Conservation (phyloP, 352 stramenopile genomes). For the Phytophthora idaei region DNA sequence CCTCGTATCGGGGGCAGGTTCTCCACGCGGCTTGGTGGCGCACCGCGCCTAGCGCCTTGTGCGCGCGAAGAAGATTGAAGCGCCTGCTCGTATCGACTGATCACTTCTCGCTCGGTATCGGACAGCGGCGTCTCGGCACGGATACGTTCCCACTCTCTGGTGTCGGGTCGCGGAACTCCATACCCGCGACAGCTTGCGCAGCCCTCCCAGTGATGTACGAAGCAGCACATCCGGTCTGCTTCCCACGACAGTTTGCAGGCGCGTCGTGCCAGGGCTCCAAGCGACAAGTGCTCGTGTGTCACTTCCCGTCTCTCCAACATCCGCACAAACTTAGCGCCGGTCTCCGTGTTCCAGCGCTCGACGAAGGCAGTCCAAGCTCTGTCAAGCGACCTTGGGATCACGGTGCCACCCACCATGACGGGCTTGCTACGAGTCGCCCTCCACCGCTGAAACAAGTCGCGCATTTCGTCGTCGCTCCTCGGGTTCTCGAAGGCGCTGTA, state of each 20-base stretch:
- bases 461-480: neutral
- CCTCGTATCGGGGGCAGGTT: too few relatives aligned
- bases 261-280: neutral
- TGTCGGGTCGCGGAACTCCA: too few relatives aligned
- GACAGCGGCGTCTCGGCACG: too few relatives aligned
- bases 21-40: too few relatives aligned
- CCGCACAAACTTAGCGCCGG: neutral
- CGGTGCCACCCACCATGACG: neutral
- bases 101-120: too few relatives aligned
- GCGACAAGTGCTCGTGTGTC: neutral
- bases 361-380: neutral
- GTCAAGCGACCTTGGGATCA: neutral
- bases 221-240: neutral
- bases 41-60: too few relatives aligned
- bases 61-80: too few relatives aligned
- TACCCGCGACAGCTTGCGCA: too few relatives aligned
- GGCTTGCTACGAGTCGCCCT: neutral
- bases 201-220: neutral
- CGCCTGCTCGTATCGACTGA: too few relatives aligned
- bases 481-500: neutral
- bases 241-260: neutral
- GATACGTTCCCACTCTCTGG: too few relatives aligned
- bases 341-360: constrained; percentile 2
- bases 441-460: neutral
- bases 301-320: neutral